A percentile compares a stretch with the other conserved stretches of the same genome.
phyloP scores from a whole-genome alignment of 352 stramenopile genomes.

The Phytophthora sansomeana region DNA sequence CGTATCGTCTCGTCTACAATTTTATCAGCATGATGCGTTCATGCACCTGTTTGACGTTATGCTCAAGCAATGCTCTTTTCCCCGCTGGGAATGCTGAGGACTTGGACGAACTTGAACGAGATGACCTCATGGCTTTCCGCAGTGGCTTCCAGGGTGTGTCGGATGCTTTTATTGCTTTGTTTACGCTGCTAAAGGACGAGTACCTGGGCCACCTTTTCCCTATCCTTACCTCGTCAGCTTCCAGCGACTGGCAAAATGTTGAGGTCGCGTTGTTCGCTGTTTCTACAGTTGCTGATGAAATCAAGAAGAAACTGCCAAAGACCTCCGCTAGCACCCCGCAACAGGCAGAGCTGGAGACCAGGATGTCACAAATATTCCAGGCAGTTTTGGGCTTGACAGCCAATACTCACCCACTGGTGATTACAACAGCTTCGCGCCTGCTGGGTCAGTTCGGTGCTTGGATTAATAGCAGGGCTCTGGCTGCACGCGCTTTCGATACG shows the following conservation, averaged over 20 bases:
- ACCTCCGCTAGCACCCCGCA: slow-evolving; percentile 23
- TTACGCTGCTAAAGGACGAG: slow-evolving; percentile 58
- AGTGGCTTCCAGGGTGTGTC: slow-evolving; percentile 65
- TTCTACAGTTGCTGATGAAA: slow-evolving; percentile 62
- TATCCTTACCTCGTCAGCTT: slow-evolving; percentile 29
- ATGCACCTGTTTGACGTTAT: slow-evolving; percentile 65
- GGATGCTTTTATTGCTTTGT: slow-evolving; percentile 64
- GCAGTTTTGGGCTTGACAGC: slow-evolving; percentile 40
- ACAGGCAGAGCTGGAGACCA: slow-evolving; percentile 44
- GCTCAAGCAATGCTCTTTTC: slow-evolving; percentile 65
- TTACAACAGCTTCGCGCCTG: slow-evolving; percentile 54
- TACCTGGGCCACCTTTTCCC: slow-evolving; percentile 54
- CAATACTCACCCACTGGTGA: slow-evolving; percentile 50
- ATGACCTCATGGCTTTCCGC: slow-evolving; percentile 68
- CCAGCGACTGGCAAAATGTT: slow-evolving; percentile 55
- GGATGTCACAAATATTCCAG: slow-evolving; percentile 59
- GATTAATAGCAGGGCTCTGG: slow-evolving; percentile 56
- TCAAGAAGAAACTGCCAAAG: slow-evolving; percentile 57
- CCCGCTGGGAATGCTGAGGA: slow-evolving; percentile 42
- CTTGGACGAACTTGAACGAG: slow-evolving; percentile 70
- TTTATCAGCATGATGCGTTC: slow-evolving; percentile 69
- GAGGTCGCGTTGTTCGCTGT: slow-evolving; percentile 69
- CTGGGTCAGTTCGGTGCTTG: slow-evolving; percentile 67
- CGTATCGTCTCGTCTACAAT: slow-evolving; percentile 57
- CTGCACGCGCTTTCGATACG: slow-evolving; percentile 44